A percentile compares a stretch with the other conserved stretches of the same genome.
These are phyloP conservation scores for Vicia sativa DNA, from an alignment of 306 rosid genomes.

Conservation along the genomic window DNA sequence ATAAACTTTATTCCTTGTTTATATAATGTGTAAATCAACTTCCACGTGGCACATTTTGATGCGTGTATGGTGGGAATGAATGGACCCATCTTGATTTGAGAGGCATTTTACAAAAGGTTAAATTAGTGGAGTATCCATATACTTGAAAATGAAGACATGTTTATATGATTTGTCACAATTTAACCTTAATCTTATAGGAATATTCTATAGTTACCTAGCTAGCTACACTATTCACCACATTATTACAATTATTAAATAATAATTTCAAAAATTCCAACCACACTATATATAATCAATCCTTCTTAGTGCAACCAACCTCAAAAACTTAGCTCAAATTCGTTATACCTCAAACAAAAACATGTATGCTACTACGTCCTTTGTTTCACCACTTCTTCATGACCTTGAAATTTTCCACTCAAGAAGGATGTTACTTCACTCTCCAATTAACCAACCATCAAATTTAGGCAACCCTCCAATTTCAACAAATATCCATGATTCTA, in stretches of 20 bases:
- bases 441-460: conserved; percentile 43
- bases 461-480: conserved; percentile 44
- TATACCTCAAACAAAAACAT: conserved; percentile 36
- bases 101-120: conserved; percentile 46
- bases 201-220: conserved; percentile 44
- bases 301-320: conserved; percentile 29
- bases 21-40: conserved; percentile 1
- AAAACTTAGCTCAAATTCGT: conserved; percentile 21
- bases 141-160: conserved; percentile 23
- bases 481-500: conserved; percentile 9
- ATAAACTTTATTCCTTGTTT: conserved; percentile 8
- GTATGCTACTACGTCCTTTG: conserved; percentile 48
- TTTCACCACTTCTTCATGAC: conserved; percentile 43
- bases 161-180: neutral
- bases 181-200: conserved; percentile 24
- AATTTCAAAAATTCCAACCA: conserved; percentile 16
- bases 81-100: conserved; percentile 53
- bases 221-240: conserved; percentile 5
- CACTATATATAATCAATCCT: conserved; percentile 43
- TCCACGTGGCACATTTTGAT: conserved; percentile 40
- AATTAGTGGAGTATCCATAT: conserved; percentile 61
- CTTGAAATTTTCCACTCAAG: conserved; percentile 57
- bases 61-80: conserved; percentile 47
- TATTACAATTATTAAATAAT: neutral
- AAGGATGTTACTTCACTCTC: conserved; percentile 60